Base-by-base conservation (phyloP, 352 stramenopile genomes). In the Thalassiosira exigua region DNA sequence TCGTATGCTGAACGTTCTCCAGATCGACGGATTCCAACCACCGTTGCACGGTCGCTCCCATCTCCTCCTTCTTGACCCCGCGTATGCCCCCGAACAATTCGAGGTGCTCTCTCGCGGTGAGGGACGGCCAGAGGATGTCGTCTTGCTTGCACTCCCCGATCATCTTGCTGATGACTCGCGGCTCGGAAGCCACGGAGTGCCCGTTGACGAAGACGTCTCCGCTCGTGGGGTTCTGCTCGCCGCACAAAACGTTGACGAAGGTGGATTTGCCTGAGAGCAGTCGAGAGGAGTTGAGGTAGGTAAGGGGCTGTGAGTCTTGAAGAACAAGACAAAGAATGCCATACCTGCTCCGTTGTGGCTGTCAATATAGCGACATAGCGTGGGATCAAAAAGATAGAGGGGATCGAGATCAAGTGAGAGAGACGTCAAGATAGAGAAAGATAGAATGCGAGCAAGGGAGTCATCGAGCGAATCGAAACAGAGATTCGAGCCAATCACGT, bases 171-270 rank as follows among this genome's bases (percentile, higher is more conserved):
- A 98, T 85, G 21, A 91, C 75, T 62, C 90, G 78, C 41, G 95
- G 88, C 78, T 98, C 81, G 1, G 91, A 58, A 3, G 58, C 77
- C 1, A 98, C 78, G 19, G 90, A 95, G n/a, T 93, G 61, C 17
- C 95, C 94, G 50, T 92, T 91, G 4, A 98, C 86, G 17, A 54
- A 82, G 3, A 94, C 94, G 4, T 94, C 90, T n/a, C 96, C 96
- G 26, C 77, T 77, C 0, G 94, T 95, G 5, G 96, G 70, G 22
- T 94, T 69, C 32, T 96, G 87, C 68, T 97, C 92, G 24, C 95
- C 95, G n/a, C 94, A 98, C 1, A 98, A 81, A 85, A 98, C 96
- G 73, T 98, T 98, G 75, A 97, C 96, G 4, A 97, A 97, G 22
- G 96, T 98, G 4, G 95, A 97, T 78, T 98, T 98, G 33, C 75